phyloP scores from a whole-genome alignment of 345 rosid species.

The Ailanthus altissimus region DNA sequence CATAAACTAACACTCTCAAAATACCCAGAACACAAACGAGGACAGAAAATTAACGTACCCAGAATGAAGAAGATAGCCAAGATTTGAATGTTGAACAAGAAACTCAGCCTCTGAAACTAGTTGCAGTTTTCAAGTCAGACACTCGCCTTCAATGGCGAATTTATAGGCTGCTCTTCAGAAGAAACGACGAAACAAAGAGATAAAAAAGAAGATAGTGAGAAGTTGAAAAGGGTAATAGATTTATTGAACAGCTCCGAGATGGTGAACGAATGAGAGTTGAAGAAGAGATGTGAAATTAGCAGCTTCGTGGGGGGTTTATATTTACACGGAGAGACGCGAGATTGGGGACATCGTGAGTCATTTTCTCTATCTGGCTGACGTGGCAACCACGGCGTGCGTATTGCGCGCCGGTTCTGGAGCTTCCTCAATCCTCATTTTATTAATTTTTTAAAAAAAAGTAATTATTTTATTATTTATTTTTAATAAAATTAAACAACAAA shows the following conservation, averaged over 20 bases:
- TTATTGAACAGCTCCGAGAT: background rate
- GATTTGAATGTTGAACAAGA: too few species aligned
- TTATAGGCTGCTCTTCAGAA: background rate
- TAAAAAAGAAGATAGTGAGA: background rate
- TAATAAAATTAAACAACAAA: too few species aligned
- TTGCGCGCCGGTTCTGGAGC: conserved; percentile 10
- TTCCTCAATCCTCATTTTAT: background rate
- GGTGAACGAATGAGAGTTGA: background rate
- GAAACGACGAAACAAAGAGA: background rate
- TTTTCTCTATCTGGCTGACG: background rate
- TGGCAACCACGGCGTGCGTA: conserved; percentile 13
- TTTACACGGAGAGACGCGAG: background rate
- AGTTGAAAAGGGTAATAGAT: background rate
- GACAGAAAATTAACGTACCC: background rate
- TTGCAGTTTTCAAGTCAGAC: background rate
- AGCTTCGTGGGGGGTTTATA: background rate
- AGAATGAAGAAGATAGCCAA: background rate
- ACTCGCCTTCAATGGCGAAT: background rate
- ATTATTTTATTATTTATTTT: too few species aligned
- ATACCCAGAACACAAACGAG: background rate
- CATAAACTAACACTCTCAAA: background rate
- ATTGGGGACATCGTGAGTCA: too few species aligned
- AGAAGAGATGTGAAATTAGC: background rate
- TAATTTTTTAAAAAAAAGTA: too few species aligned
- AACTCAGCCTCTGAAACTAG: background rate